Evolutionary conservation across 1,284 basidiomycete genomes (phyloP), one percentile per base, ranked within the genome.

Genomic region (Sanghuangporus weigelae): DNA sequence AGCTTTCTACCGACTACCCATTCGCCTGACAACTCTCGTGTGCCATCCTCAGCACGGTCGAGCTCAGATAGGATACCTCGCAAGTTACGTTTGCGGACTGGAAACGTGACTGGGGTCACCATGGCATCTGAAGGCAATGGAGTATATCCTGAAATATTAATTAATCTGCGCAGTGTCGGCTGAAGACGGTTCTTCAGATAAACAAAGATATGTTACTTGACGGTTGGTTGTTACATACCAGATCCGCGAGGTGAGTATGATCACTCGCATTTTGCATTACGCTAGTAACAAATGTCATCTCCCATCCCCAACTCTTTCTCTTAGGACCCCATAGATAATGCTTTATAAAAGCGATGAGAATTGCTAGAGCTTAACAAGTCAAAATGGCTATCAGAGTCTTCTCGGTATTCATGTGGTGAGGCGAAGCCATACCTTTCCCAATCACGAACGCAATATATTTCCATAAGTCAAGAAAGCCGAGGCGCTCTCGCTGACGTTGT

Each of bases 1-100:
- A 96, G 86, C 68, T 86, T 86, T 73, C 92, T 92, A 55, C 94
- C 93, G 14, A 98, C 91, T 19, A 98, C 90, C 96, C 96, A 99
- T 78, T 99, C 97, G 4, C 94, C 96, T 1, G 87, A 89, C 51
- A 99, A 81, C 71, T 96, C 91, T 6, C 96, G 84, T 16, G 74
- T 79, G 59, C 87, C 93, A 58, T 80, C 81, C 75, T 93, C 93
- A 8, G 78, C 71, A n/a, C 82, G 82, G 71, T 98, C 92, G 63
- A 84, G 84, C 12, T 89, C 81, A 7, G 86, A 79, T 23, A 97
- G 82, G 57, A 96, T 86, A 3, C 94, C 94, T 35, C 86, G 83
- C 44, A 97, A 78, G 3, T 81, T 76, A 10, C 92, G 86, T 68
- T 78, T 83, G 66, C 84, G 87, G 55, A 98, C 95, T 49, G 81